phyloP scores from a whole-genome alignment of 2,329 filamentous ascomycete genomes.

The Salinomyces thailandicus region DNA sequence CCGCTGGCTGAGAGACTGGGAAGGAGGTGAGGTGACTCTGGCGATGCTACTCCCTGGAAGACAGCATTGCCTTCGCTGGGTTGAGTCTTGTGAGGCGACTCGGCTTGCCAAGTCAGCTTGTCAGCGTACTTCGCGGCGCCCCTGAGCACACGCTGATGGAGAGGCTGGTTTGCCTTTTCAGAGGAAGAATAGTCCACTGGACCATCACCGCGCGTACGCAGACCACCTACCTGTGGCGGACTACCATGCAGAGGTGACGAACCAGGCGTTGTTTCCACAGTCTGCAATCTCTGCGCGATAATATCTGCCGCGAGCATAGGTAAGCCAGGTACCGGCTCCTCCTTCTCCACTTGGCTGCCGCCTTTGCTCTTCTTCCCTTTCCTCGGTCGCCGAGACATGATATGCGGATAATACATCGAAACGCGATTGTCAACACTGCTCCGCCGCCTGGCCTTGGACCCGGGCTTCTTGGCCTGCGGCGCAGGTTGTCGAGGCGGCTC shows the following conservation, averaged over 20 bases:
- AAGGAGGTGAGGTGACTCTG: constrained; percentile 12
- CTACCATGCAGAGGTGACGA: constrained; percentile 2
- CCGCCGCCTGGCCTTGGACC: not conserved
- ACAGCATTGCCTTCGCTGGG: constrained; percentile 1
- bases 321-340: constrained; percentile 6
- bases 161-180: constrained; percentile 9
- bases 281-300: constrained; percentile 8
- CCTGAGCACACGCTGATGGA: constrained; percentile 13
- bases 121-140: constrained; percentile 13
- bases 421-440: constrained; percentile 8
- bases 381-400: constrained; percentile 13
- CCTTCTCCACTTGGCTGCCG: not conserved
- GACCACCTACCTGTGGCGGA: not conserved
- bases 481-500: not conserved
- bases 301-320: constrained; percentile 15
- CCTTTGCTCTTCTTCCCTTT: constrained; percentile 7
- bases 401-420: constrained; percentile 15
- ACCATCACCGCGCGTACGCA: not conserved
- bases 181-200: constrained; percentile 4
- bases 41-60: constrained; percentile 3
- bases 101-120: constrained; percentile 8
- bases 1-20: constrained; percentile 6
- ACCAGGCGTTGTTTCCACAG: constrained; percentile 8
- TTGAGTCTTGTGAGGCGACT: not conserved
- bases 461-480: not conserved